These are phyloP conservation scores for Trichoderma sp. DNA, from an alignment of 2,329 filamentous ascomycete species.

Conservation along the genomic window DNA sequence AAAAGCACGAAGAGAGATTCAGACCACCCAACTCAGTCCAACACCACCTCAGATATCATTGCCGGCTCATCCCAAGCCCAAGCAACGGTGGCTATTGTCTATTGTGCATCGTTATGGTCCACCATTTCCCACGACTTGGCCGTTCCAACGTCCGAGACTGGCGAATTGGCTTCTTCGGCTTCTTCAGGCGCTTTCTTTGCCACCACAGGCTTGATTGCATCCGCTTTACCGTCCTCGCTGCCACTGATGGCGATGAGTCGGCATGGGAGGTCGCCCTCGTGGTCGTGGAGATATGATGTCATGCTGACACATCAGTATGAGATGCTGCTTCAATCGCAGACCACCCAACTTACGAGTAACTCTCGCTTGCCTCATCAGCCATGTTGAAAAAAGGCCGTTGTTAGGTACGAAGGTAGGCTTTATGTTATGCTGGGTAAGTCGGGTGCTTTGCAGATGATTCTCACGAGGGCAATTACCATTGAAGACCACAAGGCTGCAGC, in stretches of 20 bases:
- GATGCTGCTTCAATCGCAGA: background rate
- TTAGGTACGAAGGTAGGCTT: too few relatives aligned
- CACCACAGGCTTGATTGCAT: background rate
- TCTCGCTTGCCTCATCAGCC: background rate
- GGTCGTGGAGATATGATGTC: background rate
- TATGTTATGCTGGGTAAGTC: background rate
- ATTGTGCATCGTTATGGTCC: background rate
- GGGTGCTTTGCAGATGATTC: background rate
- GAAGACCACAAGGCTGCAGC: background rate
- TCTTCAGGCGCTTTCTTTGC: background rate
- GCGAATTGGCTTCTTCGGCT: background rate
- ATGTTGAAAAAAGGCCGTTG: background rate
- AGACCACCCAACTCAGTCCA: background rate
- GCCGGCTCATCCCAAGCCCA: background rate
- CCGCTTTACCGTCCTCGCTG: background rate
- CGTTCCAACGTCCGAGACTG: background rate
- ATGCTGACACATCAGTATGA: constrained; percentile 7
- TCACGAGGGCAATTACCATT: too few relatives aligned
- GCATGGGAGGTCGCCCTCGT: background rate
- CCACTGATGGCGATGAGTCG: background rate
- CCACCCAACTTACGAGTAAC: constrained; percentile 5
- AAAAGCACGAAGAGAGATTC: background rate
- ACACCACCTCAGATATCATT: background rate
- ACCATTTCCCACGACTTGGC: background rate
- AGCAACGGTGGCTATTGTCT: background rate